A percentile compares a stretch with the other conserved stretches of the same genome.
Evolutionary conservation across 2,329 filamentous ascomycete genomes (phyloP).

Genomic region (Sphaceloma murrayae): DNA sequence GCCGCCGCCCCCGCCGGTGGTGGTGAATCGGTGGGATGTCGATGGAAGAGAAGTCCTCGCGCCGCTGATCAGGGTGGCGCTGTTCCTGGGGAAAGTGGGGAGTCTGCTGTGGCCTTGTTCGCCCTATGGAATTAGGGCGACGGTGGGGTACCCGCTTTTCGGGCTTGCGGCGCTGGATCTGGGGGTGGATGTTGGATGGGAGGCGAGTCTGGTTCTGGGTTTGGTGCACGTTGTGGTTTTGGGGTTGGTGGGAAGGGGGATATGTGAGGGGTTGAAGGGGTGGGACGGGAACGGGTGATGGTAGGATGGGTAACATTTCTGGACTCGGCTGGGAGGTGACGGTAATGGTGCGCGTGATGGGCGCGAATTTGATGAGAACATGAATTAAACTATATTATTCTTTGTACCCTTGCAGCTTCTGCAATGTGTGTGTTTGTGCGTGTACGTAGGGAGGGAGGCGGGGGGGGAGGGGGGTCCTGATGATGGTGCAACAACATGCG

Average conservation of each 20-base stretch:
- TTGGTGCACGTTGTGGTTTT: neutral
- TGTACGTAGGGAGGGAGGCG: no score
- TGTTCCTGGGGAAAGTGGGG: constrained; percentile 46
- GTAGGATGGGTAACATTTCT: no score
- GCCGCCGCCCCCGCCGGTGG: constrained; percentile 29
- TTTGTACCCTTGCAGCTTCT: no score
- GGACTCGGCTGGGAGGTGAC: no score
- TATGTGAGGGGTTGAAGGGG: no score
- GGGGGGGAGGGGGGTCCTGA: no score
- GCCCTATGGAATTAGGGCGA: constrained; percentile 57
- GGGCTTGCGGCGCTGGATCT: constrained; percentile 46
- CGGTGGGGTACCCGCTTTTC: constrained; percentile 58
- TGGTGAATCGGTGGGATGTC: constrained; percentile 30
- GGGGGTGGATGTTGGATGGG: neutral
- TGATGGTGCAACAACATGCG: no score
- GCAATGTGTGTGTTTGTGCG: no score
- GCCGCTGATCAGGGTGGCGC: neutral
- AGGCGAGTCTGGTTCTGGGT: constrained; percentile 27
- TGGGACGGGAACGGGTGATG: no score
- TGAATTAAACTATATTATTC: no score
- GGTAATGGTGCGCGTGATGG: no score
- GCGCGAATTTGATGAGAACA: no score
- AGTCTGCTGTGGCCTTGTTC: constrained; percentile 59
- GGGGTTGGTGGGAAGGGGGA: constrained; percentile 2
- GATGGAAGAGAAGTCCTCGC: constrained; percentile 21